Percentiles rank a stretch among this genome's conserved stretches.
These are phyloP conservation scores for Penicillium psychrofluorescens DNA, from an alignment of 495 filamentous ascomycete genomes.

Conservation along the genomic window DNA sequence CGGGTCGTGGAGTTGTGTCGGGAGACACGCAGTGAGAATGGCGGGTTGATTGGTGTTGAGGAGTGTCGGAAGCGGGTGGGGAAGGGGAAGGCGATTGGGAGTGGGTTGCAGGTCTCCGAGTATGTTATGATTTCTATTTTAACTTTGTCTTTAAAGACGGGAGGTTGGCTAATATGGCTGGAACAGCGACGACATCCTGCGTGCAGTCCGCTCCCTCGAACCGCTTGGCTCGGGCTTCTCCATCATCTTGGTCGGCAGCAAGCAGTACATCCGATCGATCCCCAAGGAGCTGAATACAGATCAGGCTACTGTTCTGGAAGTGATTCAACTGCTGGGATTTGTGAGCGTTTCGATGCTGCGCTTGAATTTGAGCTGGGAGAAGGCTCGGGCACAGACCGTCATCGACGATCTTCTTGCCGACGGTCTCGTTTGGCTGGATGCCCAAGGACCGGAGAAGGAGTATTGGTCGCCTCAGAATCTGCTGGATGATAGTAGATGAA, in stretches of 20 bases:
- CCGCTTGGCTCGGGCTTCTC: slow-evolving; percentile 85
- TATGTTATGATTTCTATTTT: slow-evolving; percentile 16
- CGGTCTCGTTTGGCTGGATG: slow-evolving; percentile 90
- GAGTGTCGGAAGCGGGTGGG: slow-evolving; percentile 71
- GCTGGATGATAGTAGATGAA: slow-evolving; percentile 34
- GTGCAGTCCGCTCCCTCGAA: slow-evolving; percentile 79
- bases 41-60: slow-evolving; percentile 76
- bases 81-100: slow-evolving; percentile 63
- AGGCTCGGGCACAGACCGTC: slow-evolving; percentile 77
- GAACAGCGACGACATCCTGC: slow-evolving; percentile 79
- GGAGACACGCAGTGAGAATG: slow-evolving; percentile 82
- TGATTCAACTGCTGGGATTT: slow-evolving; percentile 76
- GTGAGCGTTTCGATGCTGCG: slow-evolving; percentile 88
- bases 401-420: slow-evolving; percentile 87
- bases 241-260: slow-evolving; percentile 70
- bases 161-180: background rate
- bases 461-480: slow-evolving; percentile 79
- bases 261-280: slow-evolving; percentile 83
- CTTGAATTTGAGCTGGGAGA: slow-evolving; percentile 81
- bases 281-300: slow-evolving; percentile 96
- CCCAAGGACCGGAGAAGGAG: slow-evolving; percentile 78
- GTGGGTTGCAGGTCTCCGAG: slow-evolving; percentile 63
- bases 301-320: slow-evolving; percentile 86
- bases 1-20: slow-evolving; percentile 90
- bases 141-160: background rate